Evolutionary conservation across 495 filamentous ascomycete species (phyloP).

Genomic region (Lepidopterella palustris): DNA sequence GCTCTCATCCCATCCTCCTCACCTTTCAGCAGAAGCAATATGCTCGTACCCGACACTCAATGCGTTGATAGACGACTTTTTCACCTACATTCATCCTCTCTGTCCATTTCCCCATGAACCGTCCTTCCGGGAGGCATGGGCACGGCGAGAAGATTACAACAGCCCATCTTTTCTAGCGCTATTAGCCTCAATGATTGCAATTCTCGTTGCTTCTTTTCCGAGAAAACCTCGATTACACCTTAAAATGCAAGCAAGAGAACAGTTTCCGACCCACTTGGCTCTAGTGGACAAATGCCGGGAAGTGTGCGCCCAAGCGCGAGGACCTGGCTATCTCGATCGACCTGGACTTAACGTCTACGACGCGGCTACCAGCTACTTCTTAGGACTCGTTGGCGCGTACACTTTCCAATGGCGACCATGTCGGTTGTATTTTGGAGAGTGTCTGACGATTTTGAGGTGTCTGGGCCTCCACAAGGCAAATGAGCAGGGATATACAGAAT

Average conservation of each 20-base stretch:
- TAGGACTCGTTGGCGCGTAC: conserved; percentile 63
- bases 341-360: conserved; percentile 65
- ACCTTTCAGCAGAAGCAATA: conserved; percentile 64
- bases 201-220: conserved; percentile 73
- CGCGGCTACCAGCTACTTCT: conserved; percentile 77
- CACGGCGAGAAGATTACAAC: conserved; percentile 59
- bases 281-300: conserved; percentile 69
- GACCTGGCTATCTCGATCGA: conserved; percentile 58
- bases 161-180: conserved; percentile 68
- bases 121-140: conserved; percentile 68
- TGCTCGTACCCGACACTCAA: conserved; percentile 60
- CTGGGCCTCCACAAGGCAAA: conserved; percentile 54
- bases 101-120: conserved; percentile 80
- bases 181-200: conserved; percentile 73
- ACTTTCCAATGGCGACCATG: conserved; percentile 60
- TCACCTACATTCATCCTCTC: conserved; percentile 84
- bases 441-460: conserved; percentile 62
- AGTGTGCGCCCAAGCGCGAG: conserved; percentile 65
- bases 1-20: conserved; percentile 34
- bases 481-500: conserved; percentile 32
- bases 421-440: conserved; percentile 66
- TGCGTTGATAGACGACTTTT: conserved; percentile 76
- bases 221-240: conserved; percentile 66
- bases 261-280: conserved; percentile 61
- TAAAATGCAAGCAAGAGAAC: conserved; percentile 51